These are phyloP conservation scores for Astraeus odoratus DNA, from an alignment of 768 basidiomycete genomes.

Conservation along the genomic window DNA sequence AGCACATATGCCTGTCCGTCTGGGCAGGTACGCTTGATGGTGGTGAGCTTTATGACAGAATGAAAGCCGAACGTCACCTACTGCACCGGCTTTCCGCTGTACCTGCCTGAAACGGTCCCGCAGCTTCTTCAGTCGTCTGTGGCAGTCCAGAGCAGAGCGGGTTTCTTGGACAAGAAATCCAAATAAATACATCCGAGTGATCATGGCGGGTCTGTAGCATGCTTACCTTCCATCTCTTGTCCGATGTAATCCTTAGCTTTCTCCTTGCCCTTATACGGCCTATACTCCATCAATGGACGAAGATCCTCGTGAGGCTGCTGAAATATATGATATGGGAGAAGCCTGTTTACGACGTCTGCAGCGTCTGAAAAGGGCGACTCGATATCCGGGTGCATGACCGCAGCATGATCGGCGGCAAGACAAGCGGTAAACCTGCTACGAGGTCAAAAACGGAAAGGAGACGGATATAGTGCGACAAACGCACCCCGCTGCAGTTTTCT, in stretches of 20 bases:
- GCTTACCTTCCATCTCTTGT: conserved; percentile 48
- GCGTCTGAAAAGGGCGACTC: conserved; percentile 62
- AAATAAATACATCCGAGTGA: background rate
- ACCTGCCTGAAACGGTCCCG: conserved; percentile 52
- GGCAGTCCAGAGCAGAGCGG: conserved; percentile 60
- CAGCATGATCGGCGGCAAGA: conserved; percentile 56
- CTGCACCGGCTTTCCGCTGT: conserved; percentile 50
- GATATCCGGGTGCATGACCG: conserved; percentile 55
- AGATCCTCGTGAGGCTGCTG: conserved; percentile 70
- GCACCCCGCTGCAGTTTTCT: conserved; percentile 45
- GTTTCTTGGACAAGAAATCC: conserved; percentile 44
- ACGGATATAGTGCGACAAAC: conserved; percentile 10
- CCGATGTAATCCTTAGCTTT: conserved; percentile 49
- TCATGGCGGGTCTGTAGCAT: background rate
- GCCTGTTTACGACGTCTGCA: conserved; percentile 57
- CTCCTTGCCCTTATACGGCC: conserved; percentile 52
- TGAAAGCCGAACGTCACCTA: conserved; percentile 23
- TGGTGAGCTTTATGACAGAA: background rate
- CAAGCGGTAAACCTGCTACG: conserved; percentile 45
- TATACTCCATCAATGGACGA: conserved; percentile 18
- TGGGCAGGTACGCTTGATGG: conserved; percentile 47
- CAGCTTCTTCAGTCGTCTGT: conserved; percentile 48
- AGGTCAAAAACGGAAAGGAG: conserved; percentile 9
- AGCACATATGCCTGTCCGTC: conserved; percentile 60
- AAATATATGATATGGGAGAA: conserved; percentile 76